These are phyloP conservation scores for Ceratobasidium sp. DNA, from an alignment of 1,284 basidiomycete genomes.

Conservation along the genomic window DNA sequence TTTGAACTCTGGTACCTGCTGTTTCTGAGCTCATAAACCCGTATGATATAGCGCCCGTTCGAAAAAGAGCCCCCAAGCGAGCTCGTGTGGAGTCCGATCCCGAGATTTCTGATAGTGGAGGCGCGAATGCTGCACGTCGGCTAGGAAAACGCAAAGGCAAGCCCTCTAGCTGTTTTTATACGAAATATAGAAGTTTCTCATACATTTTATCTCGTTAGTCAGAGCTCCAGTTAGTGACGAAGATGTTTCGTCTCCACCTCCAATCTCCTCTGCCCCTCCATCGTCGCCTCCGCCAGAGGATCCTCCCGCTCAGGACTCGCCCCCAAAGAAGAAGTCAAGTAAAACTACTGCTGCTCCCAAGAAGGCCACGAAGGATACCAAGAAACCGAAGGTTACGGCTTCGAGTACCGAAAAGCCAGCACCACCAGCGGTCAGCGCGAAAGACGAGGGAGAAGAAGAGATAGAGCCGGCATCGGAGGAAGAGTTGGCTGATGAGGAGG, in stretches of 20 bases:
- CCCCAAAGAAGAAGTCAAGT: conserved; percentile 26
- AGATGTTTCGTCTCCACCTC: conserved; percentile 27
- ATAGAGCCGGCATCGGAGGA: conserved; percentile 61
- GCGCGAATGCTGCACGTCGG: conserved; percentile 2
- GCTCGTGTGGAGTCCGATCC: conserved; percentile 27
- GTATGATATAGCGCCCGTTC: conserved; percentile 25
- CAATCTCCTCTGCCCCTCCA: conserved; percentile 43
- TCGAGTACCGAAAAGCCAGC: conserved; percentile 60
- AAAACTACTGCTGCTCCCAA: conserved; percentile 35
- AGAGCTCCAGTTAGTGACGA: conserved; percentile 25
- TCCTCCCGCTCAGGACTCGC: conserved; percentile 6
- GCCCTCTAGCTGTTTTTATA: not conserved
- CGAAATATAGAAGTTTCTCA: not conserved
- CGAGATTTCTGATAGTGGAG: conserved; percentile 28
- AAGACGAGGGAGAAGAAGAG: conserved; percentile 56
- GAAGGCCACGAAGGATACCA: conserved; percentile 45
- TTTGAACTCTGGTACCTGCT: not conserved
- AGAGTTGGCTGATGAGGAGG: conserved; percentile 52
- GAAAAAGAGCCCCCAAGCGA: conserved; percentile 30
- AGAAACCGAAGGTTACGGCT: conserved; percentile 55
- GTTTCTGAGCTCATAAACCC: not conserved
- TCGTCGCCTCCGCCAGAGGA: conserved; percentile 46
- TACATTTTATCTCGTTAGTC: conserved; percentile 5
- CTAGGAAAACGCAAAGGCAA: conserved; percentile 32
- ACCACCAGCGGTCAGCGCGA: conserved; percentile 50